Conservation (phyloP, 805 yeast genomes). For the Pichia cephalocereana region DNA sequence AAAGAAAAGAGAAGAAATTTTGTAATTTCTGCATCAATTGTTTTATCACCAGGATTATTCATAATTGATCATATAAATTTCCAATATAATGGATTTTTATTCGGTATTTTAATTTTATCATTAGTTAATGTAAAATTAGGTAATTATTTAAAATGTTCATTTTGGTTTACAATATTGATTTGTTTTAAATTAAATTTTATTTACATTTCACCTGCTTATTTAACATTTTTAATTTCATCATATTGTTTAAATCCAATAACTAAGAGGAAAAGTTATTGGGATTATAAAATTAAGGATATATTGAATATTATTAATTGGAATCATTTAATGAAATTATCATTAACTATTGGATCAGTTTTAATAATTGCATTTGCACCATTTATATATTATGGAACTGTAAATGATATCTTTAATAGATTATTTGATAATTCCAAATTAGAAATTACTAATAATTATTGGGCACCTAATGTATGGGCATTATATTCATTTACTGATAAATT, state of each 20-base stretch:
- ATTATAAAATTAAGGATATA: slow-evolving; percentile 14
- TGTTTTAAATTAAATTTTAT: slow-evolving; percentile 94
- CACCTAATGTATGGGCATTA: slow-evolving; percentile 95
- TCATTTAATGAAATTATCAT: slow-evolving; percentile 52
- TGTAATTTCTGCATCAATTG: slow-evolving; percentile 75
- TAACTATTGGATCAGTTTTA: slow-evolving; percentile 54
- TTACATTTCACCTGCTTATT: slow-evolving; percentile 90
- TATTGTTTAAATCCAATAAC: slow-evolving; percentile 46
- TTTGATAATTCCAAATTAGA: slow-evolving; percentile 75
- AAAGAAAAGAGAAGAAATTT: slow-evolving; percentile 42
- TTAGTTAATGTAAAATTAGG: slow-evolving; percentile 60
- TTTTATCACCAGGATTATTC: slow-evolving; percentile 80
- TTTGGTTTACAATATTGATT: slow-evolving; percentile 62
- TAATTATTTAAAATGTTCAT: slow-evolving; percentile 50
- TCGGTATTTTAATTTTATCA: slow-evolving; percentile 70
- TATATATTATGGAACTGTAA: slow-evolving; percentile 46
- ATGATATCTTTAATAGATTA: slow-evolving; percentile 56
- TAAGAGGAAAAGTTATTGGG: slow-evolving; percentile 15
- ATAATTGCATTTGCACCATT: slow-evolving; percentile 74
- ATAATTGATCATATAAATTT: slow-evolving; percentile 94
- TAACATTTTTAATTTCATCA: slow-evolving; percentile 63
- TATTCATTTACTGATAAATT: slow-evolving; percentile 77
- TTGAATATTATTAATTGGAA: slow-evolving; percentile 36
- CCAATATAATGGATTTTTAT: slow-evolving; percentile 93
- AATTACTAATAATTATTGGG: slow-evolving; percentile 98